Evolutionary conservation across 352 stramenopile genomes (phyloP).

Genomic region (Globisporangium middletonii): DNA sequence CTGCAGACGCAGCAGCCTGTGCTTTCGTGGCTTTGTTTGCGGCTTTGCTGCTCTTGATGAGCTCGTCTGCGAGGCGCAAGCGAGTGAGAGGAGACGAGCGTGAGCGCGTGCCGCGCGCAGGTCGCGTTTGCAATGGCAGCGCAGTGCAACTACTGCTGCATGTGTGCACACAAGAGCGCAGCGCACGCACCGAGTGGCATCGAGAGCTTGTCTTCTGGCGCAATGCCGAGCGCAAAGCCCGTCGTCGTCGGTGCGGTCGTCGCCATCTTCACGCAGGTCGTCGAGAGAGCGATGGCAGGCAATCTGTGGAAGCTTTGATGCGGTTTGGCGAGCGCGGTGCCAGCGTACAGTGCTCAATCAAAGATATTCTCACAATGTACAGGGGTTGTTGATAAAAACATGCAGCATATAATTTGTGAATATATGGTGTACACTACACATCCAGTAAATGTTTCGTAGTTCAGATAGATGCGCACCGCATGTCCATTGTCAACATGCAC

Average conservation of each 20-base stretch:
- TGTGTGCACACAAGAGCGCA: not conserved
- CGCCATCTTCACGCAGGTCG: too few relatives aligned
- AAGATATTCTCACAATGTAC: too few relatives aligned
- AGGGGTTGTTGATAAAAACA: not conserved
- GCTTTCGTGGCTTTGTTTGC: slow-evolving; percentile 16
- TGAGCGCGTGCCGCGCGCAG: not conserved
- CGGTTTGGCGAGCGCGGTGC: not conserved
- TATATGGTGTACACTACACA: not conserved
- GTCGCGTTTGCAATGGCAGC: not conserved
- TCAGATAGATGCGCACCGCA: not conserved
- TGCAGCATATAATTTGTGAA: not conserved
- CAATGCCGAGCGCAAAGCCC: slow-evolving; percentile 43
- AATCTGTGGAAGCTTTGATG: not conserved
- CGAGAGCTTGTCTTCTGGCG: slow-evolving; percentile 46
- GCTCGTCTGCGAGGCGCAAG: slow-evolving; percentile 18
- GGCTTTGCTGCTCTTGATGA: slow-evolving; percentile 35
- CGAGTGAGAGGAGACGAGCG: not conserved
- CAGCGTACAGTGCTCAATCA: not conserved
- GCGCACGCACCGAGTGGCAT: slow-evolving; percentile 35
- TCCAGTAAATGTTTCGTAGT: not conserved
- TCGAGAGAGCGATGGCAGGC: too few relatives aligned
- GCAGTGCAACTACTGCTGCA: not conserved
- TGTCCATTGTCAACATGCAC: not conserved
- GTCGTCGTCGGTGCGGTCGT: not conserved
- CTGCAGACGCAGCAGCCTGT: not conserved